Conservation (phyloP, 192 early-diverging fungal genomes). For the Podila epicladia region DNA sequence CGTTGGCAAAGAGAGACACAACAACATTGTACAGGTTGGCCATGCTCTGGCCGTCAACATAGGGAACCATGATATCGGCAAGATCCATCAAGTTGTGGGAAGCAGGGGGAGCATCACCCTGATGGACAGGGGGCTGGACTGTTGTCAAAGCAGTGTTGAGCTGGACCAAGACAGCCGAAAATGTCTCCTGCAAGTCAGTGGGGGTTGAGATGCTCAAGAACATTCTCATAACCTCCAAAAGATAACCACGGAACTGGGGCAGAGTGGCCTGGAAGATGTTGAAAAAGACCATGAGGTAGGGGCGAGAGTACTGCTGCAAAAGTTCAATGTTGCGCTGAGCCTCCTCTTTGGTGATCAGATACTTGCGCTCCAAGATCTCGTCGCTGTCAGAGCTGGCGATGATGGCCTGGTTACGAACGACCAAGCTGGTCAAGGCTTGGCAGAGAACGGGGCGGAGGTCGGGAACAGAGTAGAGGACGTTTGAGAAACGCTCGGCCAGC, state of each 20-base stretch:
- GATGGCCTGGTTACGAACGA: slow-evolving; percentile 62
- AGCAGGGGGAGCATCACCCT: slow-evolving; percentile 72
- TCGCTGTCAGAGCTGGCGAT: slow-evolving; percentile 54
- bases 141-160: slow-evolving; percentile 67
- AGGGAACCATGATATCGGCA: slow-evolving; percentile 74
- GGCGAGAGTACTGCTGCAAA: slow-evolving; percentile 71
- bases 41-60: slow-evolving; percentile 75
- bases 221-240: slow-evolving; percentile 74
- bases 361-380: slow-evolving; percentile 54
- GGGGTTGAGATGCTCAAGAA: slow-evolving; percentile 70
- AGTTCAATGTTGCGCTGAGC: slow-evolving; percentile 66
- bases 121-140: slow-evolving; percentile 54
- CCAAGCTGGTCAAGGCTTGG: slow-evolving; percentile 73
- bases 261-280: slow-evolving; percentile 79
- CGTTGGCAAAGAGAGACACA: slow-evolving; percentile 62
- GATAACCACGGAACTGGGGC: slow-evolving; percentile 69
- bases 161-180: slow-evolving; percentile 68
- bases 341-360: slow-evolving; percentile 58
- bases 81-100: slow-evolving; percentile 93
- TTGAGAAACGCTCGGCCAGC: slow-evolving; percentile 79
- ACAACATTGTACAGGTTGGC: slow-evolving; percentile 66
- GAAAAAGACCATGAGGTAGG: slow-evolving; percentile 81
- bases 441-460: slow-evolving; percentile 84
- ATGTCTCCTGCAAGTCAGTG: slow-evolving; percentile 70
- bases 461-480: slow-evolving; percentile 77